Evolutionary conservation across 176 grass and related monocot genomes (phyloP).

Genomic region (Saccharum spontaneum): DNA sequence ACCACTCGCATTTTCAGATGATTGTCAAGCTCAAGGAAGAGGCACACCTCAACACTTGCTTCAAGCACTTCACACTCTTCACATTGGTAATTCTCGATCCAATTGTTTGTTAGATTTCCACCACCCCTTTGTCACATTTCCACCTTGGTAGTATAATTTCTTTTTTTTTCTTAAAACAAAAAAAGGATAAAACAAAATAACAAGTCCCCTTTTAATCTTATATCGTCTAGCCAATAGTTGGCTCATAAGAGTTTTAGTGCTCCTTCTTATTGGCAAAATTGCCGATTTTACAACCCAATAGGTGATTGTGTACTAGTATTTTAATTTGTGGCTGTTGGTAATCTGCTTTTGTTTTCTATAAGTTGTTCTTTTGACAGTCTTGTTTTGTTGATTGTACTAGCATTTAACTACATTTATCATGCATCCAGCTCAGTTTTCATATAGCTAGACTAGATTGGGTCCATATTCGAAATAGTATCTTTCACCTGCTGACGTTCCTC

Average conservation of each 20-base stretch:
- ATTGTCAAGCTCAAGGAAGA: constrained; percentile 88
- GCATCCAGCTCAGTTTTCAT: constrained; percentile 1
- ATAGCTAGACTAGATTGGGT: not conserved
- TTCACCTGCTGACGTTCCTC: not conserved
- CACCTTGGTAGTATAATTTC: not conserved
- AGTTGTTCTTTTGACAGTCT: not conserved
- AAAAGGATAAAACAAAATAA: not conserved
- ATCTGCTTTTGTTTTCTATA: not conserved
- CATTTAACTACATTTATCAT: not conserved
- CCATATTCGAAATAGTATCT: not conserved
- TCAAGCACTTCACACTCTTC: constrained; percentile 94
- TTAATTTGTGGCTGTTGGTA: not conserved
- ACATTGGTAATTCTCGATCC: constrained; percentile 56
- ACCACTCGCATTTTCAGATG: constrained; percentile 87
- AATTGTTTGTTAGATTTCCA: not conserved
- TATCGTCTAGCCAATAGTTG: not conserved
- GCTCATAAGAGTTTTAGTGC: not conserved
- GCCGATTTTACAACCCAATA: not conserved
- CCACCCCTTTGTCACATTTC: not conserved
- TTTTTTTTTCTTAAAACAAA: not conserved
- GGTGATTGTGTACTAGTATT: not conserved
- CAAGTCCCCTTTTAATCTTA: not conserved
- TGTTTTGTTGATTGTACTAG: not conserved
- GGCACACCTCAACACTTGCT: constrained; percentile 97
- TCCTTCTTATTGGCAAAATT: not conserved